Evolutionary conservation across 176 grass and related monocot genomes (phyloP).

Genomic region (Eragrostis curvula): DNA sequence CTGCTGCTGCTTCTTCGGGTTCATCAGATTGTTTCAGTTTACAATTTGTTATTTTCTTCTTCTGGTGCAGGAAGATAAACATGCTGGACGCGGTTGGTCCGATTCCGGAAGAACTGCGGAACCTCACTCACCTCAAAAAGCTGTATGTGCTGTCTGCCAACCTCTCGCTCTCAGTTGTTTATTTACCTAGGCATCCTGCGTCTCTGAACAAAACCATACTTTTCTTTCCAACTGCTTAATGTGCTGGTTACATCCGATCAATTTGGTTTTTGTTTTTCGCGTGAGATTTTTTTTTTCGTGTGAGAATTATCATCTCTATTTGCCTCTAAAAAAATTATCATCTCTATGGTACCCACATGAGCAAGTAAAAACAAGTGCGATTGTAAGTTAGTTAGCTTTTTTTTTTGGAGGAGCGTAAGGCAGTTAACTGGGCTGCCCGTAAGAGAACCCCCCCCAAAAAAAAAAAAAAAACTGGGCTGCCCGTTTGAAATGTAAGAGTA

Average conservation of each 20-base stretch:
- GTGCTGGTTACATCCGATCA: not conserved
- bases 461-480: not conserved
- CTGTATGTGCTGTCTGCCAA: conserved; percentile 46
- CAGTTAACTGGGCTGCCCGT: too few species aligned
- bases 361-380: too few species aligned
- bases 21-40: not conserved
- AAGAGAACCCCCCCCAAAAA: too few species aligned
- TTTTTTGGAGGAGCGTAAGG: too few species aligned
- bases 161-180: not conserved
- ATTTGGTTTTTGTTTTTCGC: not conserved
- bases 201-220: not conserved
- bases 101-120: conserved; percentile 74
- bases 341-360: too few species aligned
- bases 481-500: not conserved
- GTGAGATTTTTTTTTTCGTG: not conserved
- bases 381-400: too few species aligned
- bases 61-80: conserved; percentile 58
- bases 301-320: too few species aligned
- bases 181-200: not conserved
- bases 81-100: conserved; percentile 53
- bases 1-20: not conserved
- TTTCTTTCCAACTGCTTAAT: not conserved
- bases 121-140: conserved; percentile 68
- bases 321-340: too few species aligned
- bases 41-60: not conserved